Conservation (phyloP, 441 rosid genomes). For the Erodium texanum region DNA sequence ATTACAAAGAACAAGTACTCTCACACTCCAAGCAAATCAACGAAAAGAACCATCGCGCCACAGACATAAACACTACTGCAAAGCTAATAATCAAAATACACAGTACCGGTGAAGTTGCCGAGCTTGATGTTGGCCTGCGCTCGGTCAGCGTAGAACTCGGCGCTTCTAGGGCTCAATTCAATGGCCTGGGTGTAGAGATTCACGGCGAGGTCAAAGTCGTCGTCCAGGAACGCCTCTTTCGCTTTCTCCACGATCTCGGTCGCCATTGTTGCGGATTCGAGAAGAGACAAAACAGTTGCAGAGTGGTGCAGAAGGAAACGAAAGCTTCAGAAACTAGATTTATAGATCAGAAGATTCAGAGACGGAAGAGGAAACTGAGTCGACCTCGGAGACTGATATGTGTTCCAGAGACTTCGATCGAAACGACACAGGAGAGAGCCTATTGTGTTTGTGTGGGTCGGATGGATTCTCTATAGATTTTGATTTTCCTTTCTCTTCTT, state of each 20-base stretch:
- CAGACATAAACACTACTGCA: background rate
- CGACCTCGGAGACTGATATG: background rate
- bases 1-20: background rate
- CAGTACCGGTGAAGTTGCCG: slow-evolving; percentile 34
- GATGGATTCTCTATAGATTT: no score
- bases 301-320: background rate
- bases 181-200: slow-evolving; percentile 41
- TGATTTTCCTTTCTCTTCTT: no score
- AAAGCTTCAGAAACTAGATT: background rate
- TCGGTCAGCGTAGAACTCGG: slow-evolving; percentile 41
- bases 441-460: no score
- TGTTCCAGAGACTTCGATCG: background rate
- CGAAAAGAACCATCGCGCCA: background rate
- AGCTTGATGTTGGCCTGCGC: slow-evolving; percentile 45
- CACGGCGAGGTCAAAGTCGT: slow-evolving; percentile 33
- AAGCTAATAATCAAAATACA: background rate
- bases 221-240: slow-evolving; percentile 36
- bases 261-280: slow-evolving; percentile 25
- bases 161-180: slow-evolving; percentile 31
- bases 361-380: background rate
- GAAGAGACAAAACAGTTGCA: no score
- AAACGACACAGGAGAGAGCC: background rate
- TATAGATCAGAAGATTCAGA: background rate
- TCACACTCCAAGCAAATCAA: background rate
- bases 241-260: slow-evolving; percentile 33